These are phyloP conservation scores for Solanum okadae DNA, from an alignment of 257 asterid genomes.

Conservation along the genomic window DNA sequence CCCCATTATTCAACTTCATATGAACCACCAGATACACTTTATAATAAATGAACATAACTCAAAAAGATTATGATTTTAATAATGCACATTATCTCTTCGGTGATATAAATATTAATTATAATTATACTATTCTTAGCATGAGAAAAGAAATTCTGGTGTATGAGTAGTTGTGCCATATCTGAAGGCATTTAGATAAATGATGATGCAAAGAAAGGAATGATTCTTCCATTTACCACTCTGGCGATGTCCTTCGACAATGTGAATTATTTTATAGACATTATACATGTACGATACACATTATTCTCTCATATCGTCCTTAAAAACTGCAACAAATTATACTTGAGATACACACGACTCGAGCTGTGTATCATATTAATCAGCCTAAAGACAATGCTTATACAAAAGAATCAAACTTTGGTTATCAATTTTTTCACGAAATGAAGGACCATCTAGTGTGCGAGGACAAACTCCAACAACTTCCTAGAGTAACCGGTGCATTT, in stretches of 20 bases:
- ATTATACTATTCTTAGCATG: conserved; percentile 13
- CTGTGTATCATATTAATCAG: background rate
- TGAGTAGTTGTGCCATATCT: conserved; percentile 28
- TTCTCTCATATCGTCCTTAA: no score
- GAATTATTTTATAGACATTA: conserved; percentile 65
- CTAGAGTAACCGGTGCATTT: conserved; percentile 50
- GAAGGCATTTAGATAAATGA: conserved; percentile 10
- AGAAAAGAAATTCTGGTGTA: conserved; percentile 44
- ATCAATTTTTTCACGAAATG: conserved; percentile 41
- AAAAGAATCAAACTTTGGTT: background rate
- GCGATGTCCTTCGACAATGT: conserved; percentile 60
- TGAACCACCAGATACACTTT: no score
- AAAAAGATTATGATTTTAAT: conserved; percentile 14
- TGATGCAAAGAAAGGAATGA: conserved; percentile 66
- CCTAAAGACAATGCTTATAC: background rate
- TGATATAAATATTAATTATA: background rate
- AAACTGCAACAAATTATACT: background rate
- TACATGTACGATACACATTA: conserved; percentile 32
- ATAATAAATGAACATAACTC: conserved; percentile 39
- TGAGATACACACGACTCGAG: background rate
- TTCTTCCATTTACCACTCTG: conserved; percentile 67
- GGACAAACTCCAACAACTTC: conserved; percentile 47
- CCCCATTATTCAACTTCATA: no score
- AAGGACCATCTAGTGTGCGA: conserved; percentile 52
- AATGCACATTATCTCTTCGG: background rate